These are phyloP conservation scores for Beauveria rudraprayagi DNA, from an alignment of 2,329 filamentous ascomycete genomes.

Conservation along the genomic window DNA sequence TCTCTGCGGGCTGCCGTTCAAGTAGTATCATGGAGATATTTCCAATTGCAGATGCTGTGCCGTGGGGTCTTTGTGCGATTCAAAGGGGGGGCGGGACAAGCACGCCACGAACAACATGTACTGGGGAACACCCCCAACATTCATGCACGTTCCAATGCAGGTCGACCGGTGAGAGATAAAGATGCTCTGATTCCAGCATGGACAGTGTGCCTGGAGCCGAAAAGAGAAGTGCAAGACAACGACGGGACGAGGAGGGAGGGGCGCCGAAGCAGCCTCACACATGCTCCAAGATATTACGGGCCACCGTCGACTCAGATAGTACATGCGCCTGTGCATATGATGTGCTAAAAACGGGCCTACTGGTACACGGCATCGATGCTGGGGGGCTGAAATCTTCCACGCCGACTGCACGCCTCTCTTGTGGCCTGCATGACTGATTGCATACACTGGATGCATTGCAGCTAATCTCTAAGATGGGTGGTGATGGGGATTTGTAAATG, in stretches of 20 bases:
- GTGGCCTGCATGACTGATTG: constrained; percentile 1
- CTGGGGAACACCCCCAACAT: background rate
- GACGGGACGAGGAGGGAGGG: background rate
- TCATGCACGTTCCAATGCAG: background rate
- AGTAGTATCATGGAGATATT: background rate
- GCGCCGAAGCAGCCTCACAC: background rate
- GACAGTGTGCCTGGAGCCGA: background rate
- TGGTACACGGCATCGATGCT: background rate
- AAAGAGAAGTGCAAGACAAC: background rate
- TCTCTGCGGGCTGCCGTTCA: too few relatives aligned
- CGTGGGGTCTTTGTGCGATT: background rate
- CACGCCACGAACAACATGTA: background rate
- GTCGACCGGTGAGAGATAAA: background rate
- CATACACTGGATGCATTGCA: background rate
- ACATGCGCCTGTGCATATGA: background rate
- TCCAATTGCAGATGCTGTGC: background rate
- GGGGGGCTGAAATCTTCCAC: background rate
- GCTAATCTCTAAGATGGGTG: background rate
- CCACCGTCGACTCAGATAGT: background rate
- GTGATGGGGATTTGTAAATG: too few relatives aligned
- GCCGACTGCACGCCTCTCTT: background rate
- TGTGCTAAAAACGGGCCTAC: background rate
- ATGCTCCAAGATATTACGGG: background rate
- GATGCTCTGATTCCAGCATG: background rate
- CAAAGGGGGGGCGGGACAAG: background rate